Percentiles rank a stretch among this genome's conserved stretches.
phyloP scores from a whole-genome alignment of 345 rosid genomes.

The Noccaea caerulescens region DNA sequence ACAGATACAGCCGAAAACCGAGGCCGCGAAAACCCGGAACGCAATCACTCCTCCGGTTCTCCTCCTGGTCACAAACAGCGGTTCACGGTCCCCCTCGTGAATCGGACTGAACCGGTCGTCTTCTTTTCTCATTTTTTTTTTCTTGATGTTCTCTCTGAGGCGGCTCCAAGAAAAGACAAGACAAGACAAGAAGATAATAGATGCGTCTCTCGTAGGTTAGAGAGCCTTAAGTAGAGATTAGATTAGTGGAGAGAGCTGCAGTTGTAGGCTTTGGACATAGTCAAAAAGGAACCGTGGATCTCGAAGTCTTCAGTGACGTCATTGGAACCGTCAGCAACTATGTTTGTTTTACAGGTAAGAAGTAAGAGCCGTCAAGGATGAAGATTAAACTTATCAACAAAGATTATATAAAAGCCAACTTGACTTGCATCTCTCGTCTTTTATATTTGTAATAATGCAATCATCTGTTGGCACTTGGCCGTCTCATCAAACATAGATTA shows the following conservation, averaged over 20 bases:
- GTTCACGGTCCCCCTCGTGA: slow-evolving; percentile 24
- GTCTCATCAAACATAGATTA: too few relatives aligned
- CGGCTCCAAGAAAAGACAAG: slow-evolving; percentile 7
- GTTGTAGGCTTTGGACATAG: slow-evolving; percentile 13
- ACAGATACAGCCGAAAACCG: slow-evolving; percentile 47
- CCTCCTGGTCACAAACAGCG: slow-evolving; percentile 36
- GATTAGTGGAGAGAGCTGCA: neutral
- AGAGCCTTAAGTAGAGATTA: slow-evolving; percentile 9
- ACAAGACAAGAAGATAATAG: neutral
- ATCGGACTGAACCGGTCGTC: slow-evolving; percentile 21
- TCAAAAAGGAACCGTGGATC: slow-evolving; percentile 1
- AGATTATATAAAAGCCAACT: too few relatives aligned
- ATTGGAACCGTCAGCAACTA: slow-evolving; percentile 20
- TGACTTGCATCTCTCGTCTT: too few relatives aligned
- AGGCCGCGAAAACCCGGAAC: slow-evolving; percentile 41
- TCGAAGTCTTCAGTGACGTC: slow-evolving; percentile 25
- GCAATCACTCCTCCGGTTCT: slow-evolving; percentile 38
- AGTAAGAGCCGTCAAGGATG: neutral
- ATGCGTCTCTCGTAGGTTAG: neutral
- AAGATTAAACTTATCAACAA: slow-evolving; percentile 6
- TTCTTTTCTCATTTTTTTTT: slow-evolving; percentile 8
- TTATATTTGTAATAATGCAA: too few relatives aligned
- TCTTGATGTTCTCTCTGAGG: neutral
- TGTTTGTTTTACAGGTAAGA: neutral
- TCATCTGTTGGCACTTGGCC: too few relatives aligned